phyloP scores from a whole-genome alignment of 192 early-diverging fungal species.

The Funneliformis mosseae region DNA sequence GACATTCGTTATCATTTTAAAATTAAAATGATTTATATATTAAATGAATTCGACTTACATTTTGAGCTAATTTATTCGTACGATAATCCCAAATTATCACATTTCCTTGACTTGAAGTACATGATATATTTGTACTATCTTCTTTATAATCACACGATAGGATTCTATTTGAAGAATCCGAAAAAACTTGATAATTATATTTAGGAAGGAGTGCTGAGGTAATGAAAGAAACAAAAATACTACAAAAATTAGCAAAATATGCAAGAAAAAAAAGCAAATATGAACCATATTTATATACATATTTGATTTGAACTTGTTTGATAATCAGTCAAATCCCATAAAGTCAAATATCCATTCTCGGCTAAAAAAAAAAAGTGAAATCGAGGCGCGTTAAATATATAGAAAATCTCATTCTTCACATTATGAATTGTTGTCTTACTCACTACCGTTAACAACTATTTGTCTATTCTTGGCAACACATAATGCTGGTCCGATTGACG shows the following conservation, averaged over 20 bases:
- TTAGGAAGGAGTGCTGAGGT: background rate
- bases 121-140: background rate
- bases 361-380: background rate
- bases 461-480: background rate
- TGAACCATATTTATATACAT: background rate
- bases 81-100: slow-evolving; percentile 18
- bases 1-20: background rate
- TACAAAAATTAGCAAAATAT: background rate
- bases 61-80: background rate
- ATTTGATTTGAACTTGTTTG: background rate
- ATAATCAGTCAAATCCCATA: background rate
- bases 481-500: background rate
- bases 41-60: background rate
- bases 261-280: background rate
- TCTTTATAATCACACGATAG: background rate
- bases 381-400: background rate
- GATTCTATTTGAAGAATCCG: background rate
- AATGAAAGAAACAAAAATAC: background rate
- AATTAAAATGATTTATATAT: background rate
- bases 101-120: background rate
- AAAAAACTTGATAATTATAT: background rate
- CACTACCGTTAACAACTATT: background rate
- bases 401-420: background rate
- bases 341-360: background rate
- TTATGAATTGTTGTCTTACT: background rate